Base-by-base conservation (phyloP, 2,329 filamentous ascomycete species). In the Chrysosporium queenslandicum region DNA sequence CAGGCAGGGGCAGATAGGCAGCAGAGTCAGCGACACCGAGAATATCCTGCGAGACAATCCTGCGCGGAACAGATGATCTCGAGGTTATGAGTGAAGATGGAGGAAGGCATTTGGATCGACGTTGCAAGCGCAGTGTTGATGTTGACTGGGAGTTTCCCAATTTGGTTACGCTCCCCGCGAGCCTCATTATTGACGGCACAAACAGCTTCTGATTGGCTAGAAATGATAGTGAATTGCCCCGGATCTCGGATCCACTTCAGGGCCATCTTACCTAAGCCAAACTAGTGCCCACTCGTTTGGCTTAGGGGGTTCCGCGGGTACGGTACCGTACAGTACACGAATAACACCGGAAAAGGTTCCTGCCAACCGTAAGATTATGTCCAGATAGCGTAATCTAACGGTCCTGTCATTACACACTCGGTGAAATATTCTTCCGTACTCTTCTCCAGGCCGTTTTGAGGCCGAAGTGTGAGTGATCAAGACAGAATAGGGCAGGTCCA, bases 71-170 rank as follows among this genome's bases (percentile, higher is more conserved):
- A 30, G 16, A 18, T 4, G 25, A 16, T 20, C 16, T 9, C 2
- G 29, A n/a, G 16, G 3, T 11, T 9, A 16, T 16, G 20, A 18
- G 23, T 39, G 37, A 34, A 16, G 23, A 47, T 37, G 47, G 18
- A 23, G 46, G 39, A 42, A 4, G 9, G 16, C 25, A 36, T 18
- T 11, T 50, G 5, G 12, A 48, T 21, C 18, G 20, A 41, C 21
- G 20, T 23, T 21, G 9, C 12, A 8, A 3, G 20, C 9, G 32
- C 8, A 12, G n/a, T 20, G 47, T 50, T 34, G 47, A 42, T 23
- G 37, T 50, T 50, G 47, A 40, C 25, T 36, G 47, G 46, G n/a
- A 50, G 47, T 50, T 50, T 50, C 47, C 47, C 16, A 18, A 50
- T 50, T 34, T 36, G 47, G 47, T 50, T 42, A 36, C 47, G 14